Evolutionary conservation across 163 green algal genomes (phyloP), one percentile per base, ranked within the genome.

Genomic region (Chlorella variabilis): DNA sequence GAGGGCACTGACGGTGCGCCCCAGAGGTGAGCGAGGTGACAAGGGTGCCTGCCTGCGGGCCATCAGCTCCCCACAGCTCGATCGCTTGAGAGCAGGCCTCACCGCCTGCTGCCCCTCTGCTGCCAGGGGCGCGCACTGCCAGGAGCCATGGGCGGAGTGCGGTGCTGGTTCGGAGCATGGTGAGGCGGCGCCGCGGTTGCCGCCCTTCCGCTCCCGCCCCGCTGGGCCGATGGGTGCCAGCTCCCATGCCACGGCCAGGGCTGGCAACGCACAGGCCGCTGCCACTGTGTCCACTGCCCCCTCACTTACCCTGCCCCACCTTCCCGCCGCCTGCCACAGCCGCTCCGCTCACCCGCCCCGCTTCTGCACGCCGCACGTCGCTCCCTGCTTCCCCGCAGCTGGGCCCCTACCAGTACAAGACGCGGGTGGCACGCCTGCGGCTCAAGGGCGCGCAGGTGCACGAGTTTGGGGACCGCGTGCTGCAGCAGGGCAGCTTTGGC

Each of bases 381-480:
- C 54, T 54, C 54, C 23, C 18, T 63, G 54, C 23, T 29, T n/a
- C 23, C 18, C 68, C 48, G 59, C 71, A 85, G 79, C 75, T 88
- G 80, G 74, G 56, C n/a, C 58, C 45, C 4, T 81, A 81, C 59
- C 79, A 85, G 34, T 84, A 84, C 59, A 48, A 81, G 56, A 54
- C 41, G 2, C 66, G 75, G 18, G 80, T 81, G 51, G 33, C 68
- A 17, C 48, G 68, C 7, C 73, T 86, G 71, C 62, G 45, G 7
- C 39, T 34, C 25, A 38, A 63, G 36, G 84, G 84, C 45, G 15
- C 66, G 11, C 21, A 78, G 27, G 38, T 88, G 34, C 54, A 77
- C 27, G 79, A 88, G 21, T 86, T 88, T 86, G 84, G 84, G 21
- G 48, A 62, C 15, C 58, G 75, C 0, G 54, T 56, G 33, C 36